Evolutionary conservation across 768 basidiomycete species (phyloP).

Genomic region (Neoboletus magnificus): DNA sequence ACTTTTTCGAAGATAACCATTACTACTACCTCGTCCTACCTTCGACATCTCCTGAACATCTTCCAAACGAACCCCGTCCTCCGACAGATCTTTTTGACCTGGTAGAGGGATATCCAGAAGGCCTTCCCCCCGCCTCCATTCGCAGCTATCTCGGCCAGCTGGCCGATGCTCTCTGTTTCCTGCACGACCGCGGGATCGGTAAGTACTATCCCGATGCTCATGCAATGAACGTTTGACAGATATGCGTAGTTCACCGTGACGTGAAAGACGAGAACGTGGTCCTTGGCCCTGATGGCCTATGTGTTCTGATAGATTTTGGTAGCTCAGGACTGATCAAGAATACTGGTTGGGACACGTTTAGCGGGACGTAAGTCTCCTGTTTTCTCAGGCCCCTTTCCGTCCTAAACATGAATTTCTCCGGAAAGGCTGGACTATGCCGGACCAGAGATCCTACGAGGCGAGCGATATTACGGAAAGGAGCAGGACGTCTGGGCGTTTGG

Average conservation of each 20-base stretch:
- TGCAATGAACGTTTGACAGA: slow-evolving; percentile 10
- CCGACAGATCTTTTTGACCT: slow-evolving; percentile 92
- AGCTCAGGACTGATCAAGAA: slow-evolving; percentile 85
- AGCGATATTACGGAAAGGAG: slow-evolving; percentile 92
- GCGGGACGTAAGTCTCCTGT: slow-evolving; percentile 71
- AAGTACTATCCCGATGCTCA: slow-evolving; percentile 22
- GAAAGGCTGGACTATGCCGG: slow-evolving; percentile 87
- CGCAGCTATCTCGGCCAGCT: slow-evolving; percentile 91
- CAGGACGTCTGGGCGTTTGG: slow-evolving; percentile 99
- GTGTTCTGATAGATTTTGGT: slow-evolving; percentile 95
- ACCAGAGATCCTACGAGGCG: slow-evolving; percentile 93
- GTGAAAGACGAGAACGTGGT: slow-evolving; percentile 98
- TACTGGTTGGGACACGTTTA: slow-evolving; percentile 87
- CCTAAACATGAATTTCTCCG: slow-evolving; percentile 10
- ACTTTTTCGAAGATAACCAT: slow-evolving; percentile 96
- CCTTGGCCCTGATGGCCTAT: slow-evolving; percentile 73
- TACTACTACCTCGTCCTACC: slow-evolving; percentile 95
- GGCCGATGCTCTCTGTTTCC: slow-evolving; percentile 83
- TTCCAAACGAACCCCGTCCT: slow-evolving; percentile 48
- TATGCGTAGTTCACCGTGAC: slow-evolving; percentile 79
- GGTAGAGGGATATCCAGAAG: slow-evolving; percentile 85
- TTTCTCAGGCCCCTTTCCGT: neutral
- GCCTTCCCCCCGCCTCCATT: slow-evolving; percentile 69
- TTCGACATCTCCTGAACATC: slow-evolving; percentile 60
- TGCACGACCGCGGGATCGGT: slow-evolving; percentile 93